Percentiles rank a stretch among this genome's conserved stretches.
Conservation (phyloP, 1,284 basidiomycete species). For the Bjerkandera adusta region DNA sequence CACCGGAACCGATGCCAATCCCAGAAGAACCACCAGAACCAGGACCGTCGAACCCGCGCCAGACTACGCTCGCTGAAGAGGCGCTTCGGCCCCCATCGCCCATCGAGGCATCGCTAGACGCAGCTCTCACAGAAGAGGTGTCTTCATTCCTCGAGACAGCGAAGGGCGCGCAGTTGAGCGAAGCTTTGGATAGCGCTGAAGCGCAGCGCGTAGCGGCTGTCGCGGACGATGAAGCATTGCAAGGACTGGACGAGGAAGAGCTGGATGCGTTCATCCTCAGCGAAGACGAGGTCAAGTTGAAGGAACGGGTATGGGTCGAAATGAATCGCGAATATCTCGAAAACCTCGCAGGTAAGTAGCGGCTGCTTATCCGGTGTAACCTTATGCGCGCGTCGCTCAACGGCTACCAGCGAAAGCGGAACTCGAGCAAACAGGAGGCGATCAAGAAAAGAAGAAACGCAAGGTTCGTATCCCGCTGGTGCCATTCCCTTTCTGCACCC, state of each 20-base stretch:
- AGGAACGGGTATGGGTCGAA: constrained; percentile 96
- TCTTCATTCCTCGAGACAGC: constrained; percentile 56
- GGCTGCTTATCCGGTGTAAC: constrained; percentile 8
- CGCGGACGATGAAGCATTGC: constrained; percentile 58
- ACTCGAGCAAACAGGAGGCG: constrained; percentile 44
- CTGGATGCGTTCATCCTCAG: constrained; percentile 83
- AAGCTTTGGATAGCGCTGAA: constrained; percentile 64
- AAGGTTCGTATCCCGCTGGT: constrained; percentile 64
- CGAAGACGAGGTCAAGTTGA: constrained; percentile 85
- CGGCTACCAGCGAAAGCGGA: constrained; percentile 63
- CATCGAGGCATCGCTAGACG: constrained; percentile 48
- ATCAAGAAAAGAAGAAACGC: constrained; percentile 53
- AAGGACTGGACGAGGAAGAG: constrained; percentile 90
- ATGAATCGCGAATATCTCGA: constrained; percentile 94
- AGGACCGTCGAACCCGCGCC: constrained; percentile 15
- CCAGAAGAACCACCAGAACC: constrained; percentile 1
- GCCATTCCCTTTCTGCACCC: constrained; percentile 25
- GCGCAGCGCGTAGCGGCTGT: constrained; percentile 54
- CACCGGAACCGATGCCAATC: neutral
- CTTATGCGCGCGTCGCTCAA: constrained; percentile 37
- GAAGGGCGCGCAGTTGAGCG: constrained; percentile 52
- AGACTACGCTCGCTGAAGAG: constrained; percentile 15
- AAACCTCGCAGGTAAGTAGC: constrained; percentile 73
- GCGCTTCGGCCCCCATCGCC: constrained; percentile 21
- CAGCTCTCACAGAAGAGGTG: constrained; percentile 63